phyloP scores from a whole-genome alignment of 441 rosid genomes.

The Capsella rubella region DNA sequence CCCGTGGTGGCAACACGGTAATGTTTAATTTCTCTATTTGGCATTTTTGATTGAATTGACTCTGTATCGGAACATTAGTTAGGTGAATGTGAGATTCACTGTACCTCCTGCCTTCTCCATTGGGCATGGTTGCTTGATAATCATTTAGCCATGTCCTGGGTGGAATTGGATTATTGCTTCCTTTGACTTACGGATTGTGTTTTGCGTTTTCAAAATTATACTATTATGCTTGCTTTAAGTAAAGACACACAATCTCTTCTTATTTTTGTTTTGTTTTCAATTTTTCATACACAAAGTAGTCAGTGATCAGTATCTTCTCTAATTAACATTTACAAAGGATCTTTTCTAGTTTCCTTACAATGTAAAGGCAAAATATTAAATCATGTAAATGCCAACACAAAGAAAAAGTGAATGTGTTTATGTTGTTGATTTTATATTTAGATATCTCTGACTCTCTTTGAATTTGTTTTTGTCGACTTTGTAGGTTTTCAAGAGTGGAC shows the following conservation, averaged over 20 bases:
- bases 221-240: not conserved
- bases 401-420: not conserved
- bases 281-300: not conserved
- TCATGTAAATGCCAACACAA: constrained; percentile 21
- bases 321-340: not conserved
- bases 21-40: not conserved
- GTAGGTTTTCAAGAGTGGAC: constrained; percentile 97
- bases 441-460: constrained; percentile 9
- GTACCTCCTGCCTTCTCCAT: not conserved
- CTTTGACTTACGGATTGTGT: not conserved
- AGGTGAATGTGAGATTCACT: not conserved
- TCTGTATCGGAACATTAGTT: not conserved
- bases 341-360: not conserved
- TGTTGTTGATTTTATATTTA: constrained; percentile 4
- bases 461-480: constrained; percentile 17
- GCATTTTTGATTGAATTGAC: not conserved
- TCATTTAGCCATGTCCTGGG: not conserved
- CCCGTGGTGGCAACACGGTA: constrained; percentile 45
- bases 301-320: not conserved
- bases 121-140: not conserved
- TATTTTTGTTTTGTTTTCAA: not conserved
- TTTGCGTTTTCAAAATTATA: not conserved
- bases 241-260: not conserved
- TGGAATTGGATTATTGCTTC: not conserved
- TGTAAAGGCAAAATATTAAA: not conserved